Conservation (phyloP, 495 filamentous ascomycete genomes). For the Aspergillus bertholletiae region DNA sequence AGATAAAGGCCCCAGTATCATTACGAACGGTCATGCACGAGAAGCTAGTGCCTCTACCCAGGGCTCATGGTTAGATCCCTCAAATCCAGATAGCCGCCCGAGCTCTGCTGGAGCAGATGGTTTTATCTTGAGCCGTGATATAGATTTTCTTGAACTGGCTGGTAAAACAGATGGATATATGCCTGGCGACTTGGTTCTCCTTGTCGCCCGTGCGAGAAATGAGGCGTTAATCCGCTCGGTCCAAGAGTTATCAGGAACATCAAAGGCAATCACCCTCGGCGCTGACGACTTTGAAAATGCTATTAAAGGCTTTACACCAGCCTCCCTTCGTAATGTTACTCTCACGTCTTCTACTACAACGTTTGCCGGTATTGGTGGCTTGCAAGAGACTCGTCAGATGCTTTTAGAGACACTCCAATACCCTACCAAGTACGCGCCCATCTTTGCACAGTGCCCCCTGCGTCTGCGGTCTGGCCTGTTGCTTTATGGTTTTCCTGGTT, state of each 20-base stretch:
- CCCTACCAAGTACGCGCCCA: slow-evolving; percentile 95
- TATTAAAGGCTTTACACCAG: slow-evolving; percentile 87
- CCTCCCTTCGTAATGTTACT: slow-evolving; percentile 89
- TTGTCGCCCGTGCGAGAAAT: slow-evolving; percentile 82
- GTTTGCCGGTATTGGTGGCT: slow-evolving; percentile 86
- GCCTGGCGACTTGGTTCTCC: slow-evolving; percentile 86
- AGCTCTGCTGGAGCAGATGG: slow-evolving; percentile 53
- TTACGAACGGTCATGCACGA: slow-evolving; percentile 32
- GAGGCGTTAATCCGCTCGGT: slow-evolving; percentile 81
- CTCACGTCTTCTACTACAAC: slow-evolving; percentile 84
- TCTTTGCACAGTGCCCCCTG: slow-evolving; percentile 92
- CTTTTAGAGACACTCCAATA: slow-evolving; percentile 94
- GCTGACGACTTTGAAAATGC: slow-evolving; percentile 76
- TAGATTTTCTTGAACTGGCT: slow-evolving; percentile 90
- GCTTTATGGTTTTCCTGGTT: slow-evolving; percentile 92
- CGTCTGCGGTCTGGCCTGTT: slow-evolving; percentile 88
- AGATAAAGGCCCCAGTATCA: slow-evolving; percentile 39
- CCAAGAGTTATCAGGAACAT: slow-evolving; percentile 29
- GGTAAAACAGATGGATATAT: slow-evolving; percentile 95
- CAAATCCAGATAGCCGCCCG: slow-evolving; percentile 42
- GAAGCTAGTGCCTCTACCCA: slow-evolving; percentile 37
- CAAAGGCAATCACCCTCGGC: slow-evolving; percentile 55
- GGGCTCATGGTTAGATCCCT: slow-evolving; percentile 71
- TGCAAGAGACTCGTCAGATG: slow-evolving; percentile 77
- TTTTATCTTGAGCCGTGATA: slow-evolving; percentile 64